Percentiles rank a stretch among this genome's conserved stretches.
These are phyloP conservation scores for Cucurbitaria berberidis DNA, from an alignment of 2,329 filamentous ascomycete species.

Conservation along the genomic window DNA sequence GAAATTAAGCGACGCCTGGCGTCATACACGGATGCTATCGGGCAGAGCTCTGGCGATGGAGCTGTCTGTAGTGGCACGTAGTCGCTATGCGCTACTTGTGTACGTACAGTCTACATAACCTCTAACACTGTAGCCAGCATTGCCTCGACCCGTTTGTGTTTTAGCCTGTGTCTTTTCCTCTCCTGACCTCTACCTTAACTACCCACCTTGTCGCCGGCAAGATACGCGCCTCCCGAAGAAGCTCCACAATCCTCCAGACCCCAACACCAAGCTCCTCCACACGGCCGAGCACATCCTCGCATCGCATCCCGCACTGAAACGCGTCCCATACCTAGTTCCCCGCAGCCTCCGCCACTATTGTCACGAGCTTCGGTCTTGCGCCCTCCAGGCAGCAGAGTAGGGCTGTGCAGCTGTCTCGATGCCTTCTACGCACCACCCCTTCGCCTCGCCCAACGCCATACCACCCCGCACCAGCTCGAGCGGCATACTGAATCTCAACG, in stretches of 20 bases:
- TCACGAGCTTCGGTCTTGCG: slow-evolving; percentile 5
- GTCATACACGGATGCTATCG: slow-evolving; percentile 19
- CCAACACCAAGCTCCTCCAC: not conserved
- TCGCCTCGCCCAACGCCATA: slow-evolving; percentile 49
- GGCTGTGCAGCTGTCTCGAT: slow-evolving; percentile 18
- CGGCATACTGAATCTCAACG: slow-evolving; percentile 40
- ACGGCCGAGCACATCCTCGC: slow-evolving; percentile 1
- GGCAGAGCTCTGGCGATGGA: not conserved
- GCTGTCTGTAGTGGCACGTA: slow-evolving; percentile 4
- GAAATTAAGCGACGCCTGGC: slow-evolving; percentile 14
- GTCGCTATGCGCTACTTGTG: not conserved
- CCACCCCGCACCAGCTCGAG: slow-evolving; percentile 49
- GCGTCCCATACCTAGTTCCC: not conserved
- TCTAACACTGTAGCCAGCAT: not conserved
- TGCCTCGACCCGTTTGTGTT: not conserved
- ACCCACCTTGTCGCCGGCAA: not conserved
- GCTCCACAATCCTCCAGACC: not conserved
- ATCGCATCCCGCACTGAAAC: slow-evolving; percentile 6
- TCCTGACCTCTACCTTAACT: not conserved
- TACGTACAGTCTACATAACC: not conserved
- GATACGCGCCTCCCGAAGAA: not conserved
- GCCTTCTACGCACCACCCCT: slow-evolving; percentile 34
- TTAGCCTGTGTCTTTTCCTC: not conserved
- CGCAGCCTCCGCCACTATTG: slow-evolving; percentile 10
- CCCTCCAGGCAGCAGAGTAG: slow-evolving; percentile 7